phyloP scores from a whole-genome alignment of 805 yeast species.

The Wickerhamomyces hampshirensis region DNA sequence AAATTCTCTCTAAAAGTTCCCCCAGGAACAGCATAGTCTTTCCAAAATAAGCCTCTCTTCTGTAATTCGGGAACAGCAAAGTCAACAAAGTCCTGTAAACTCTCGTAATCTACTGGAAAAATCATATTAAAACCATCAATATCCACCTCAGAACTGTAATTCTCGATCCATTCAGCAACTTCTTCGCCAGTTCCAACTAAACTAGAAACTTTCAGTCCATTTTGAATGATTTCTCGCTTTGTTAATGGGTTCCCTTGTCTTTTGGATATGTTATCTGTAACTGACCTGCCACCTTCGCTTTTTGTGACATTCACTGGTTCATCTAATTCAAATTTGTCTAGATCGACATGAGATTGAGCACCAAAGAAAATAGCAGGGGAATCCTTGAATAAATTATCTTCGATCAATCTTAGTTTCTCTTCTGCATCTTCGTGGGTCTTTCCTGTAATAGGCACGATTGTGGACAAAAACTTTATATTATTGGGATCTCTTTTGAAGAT shows the following conservation, averaged over 20 bases:
- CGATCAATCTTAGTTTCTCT: conserved; percentile 23
- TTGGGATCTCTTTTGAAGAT: conserved; percentile 33
- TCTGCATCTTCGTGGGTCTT: conserved; percentile 37
- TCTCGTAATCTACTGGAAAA: conserved; percentile 33
- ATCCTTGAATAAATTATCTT: conserved; percentile 32
- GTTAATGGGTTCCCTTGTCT: conserved; percentile 7
- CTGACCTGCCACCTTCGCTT: conserved; percentile 31
- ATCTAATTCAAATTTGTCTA: conserved; percentile 26
- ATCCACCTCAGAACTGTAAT: conserved; percentile 34
- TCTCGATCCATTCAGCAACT: conserved; percentile 36
- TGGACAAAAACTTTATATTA: conserved; percentile 35
- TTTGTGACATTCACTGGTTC: conserved; percentile 21
- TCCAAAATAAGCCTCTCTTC: conserved; percentile 31
- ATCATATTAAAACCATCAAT: conserved; percentile 41
- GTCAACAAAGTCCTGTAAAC: conserved; percentile 34
- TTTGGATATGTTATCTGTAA: conserved; percentile 27
- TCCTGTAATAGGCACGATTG: conserved; percentile 34
- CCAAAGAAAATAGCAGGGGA: conserved; percentile 41
- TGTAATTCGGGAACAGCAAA: conserved; percentile 32
- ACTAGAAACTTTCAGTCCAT: conserved; percentile 15
- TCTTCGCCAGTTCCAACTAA: conserved; percentile 32
- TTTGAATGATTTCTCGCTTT: neutral
- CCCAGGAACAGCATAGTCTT: conserved; percentile 34
- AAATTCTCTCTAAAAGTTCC: conserved; percentile 35
- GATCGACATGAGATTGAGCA: conserved; percentile 42